Conservation (phyloP, 805 yeast genomes). For the Metahyphopichia silvanorum region DNA sequence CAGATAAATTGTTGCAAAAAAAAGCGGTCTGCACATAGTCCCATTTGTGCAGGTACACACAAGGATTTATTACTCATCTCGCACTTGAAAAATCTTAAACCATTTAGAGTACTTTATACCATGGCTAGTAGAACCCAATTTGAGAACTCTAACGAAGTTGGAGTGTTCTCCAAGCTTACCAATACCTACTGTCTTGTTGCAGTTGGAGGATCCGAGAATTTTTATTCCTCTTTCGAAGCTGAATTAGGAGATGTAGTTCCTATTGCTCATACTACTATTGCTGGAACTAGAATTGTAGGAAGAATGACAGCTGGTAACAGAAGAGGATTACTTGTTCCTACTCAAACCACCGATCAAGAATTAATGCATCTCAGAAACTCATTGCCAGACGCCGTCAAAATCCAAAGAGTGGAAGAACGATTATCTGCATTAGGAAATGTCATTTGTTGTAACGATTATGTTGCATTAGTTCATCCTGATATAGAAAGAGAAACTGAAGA, state of each 20-base stretch:
- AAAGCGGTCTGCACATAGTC: neutral
- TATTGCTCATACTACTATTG: constrained; percentile 94
- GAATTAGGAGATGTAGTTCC: constrained; percentile 96
- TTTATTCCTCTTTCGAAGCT: constrained; percentile 93
- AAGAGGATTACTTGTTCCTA: constrained; percentile 94
- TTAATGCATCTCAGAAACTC: constrained; percentile 95
- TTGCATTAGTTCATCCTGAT: constrained; percentile 98
- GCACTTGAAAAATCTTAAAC: constrained; percentile 2
- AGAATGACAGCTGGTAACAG: constrained; percentile 98
- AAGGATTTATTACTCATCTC: constrained; percentile 3
- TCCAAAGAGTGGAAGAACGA: constrained; percentile 97
- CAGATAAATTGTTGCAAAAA: neutral
- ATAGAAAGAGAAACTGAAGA: constrained; percentile 99
- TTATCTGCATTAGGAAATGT: constrained; percentile 96
- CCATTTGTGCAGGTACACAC: too few species aligned
- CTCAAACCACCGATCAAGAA: constrained; percentile 98
- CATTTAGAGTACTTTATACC: constrained; percentile 3
- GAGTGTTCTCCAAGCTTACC: constrained; percentile 92
- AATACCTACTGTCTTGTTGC: constrained; percentile 96
- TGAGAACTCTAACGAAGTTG: constrained; percentile 59
- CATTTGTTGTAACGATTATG: constrained; percentile 97
- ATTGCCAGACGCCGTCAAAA: constrained; percentile 90
- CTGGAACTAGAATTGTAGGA: constrained; percentile 97
- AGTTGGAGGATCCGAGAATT: constrained; percentile 86
- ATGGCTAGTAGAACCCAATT: constrained; percentile 50